Evolutionary conservation across 2,329 filamentous ascomycete species (phyloP).

Genomic region (Nannizziopsis arthrosporioides): DNA sequence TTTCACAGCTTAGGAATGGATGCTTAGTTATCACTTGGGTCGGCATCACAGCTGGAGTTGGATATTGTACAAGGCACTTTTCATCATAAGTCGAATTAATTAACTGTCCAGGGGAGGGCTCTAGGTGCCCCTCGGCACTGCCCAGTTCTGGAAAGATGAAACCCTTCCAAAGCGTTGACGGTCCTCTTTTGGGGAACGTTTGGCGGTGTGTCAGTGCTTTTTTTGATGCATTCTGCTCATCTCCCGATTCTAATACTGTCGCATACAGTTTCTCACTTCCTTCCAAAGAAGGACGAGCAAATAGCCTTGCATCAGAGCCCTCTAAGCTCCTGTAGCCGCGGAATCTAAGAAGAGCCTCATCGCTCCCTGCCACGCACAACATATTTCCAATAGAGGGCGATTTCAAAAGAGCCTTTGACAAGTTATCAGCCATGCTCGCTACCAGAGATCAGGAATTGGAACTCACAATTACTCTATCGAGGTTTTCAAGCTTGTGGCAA

Average conservation of each 20-base stretch:
- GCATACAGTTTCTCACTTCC: constrained; percentile 19
- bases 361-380: constrained; percentile 9
- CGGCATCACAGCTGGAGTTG: background rate
- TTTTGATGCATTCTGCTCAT: constrained; percentile 13
- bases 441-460: background rate
- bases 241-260: constrained; percentile 16
- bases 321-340: constrained; percentile 18
- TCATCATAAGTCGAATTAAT: background rate
- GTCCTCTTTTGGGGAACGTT: constrained; percentile 16
- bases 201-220: constrained; percentile 17
- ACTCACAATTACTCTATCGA: constrained; percentile 24
- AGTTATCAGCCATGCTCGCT: background rate
- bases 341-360: constrained; percentile 15
- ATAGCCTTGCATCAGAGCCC: constrained; percentile 17
- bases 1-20: constrained; percentile 21
- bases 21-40: constrained; percentile 12
- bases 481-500: constrained; percentile 19
- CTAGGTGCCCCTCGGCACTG: constrained; percentile 17
- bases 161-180: constrained; percentile 24
- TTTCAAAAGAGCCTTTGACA: constrained; percentile 16
- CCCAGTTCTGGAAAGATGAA: constrained; percentile 26
- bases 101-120: constrained; percentile 1
- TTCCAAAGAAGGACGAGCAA: constrained; percentile 17
- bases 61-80: background rate
- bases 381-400: constrained; percentile 18